A percentile compares a stretch with the other conserved stretches of the same genome.
Evolutionary conservation across 1,284 basidiomycete species (phyloP).

Genomic region (Meira miltonrushii): DNA sequence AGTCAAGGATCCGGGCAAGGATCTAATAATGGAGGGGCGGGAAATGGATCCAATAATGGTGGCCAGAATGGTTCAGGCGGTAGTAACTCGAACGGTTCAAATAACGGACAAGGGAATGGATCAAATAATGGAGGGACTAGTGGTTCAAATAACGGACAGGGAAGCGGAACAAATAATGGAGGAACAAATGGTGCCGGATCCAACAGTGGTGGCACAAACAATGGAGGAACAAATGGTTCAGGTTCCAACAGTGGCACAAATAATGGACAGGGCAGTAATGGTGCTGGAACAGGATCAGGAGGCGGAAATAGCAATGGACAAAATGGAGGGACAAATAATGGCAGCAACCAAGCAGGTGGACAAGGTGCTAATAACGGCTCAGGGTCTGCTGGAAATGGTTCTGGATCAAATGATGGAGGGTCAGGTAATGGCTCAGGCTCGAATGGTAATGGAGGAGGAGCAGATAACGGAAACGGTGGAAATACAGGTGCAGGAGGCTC

Average conservation of each 20-base stretch:
- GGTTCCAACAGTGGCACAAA: background rate
- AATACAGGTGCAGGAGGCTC: no score
- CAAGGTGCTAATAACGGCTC: background rate
- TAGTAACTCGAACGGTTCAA: no score
- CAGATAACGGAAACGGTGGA: background rate
- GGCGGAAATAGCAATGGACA: background rate
- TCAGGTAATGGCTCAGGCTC: background rate
- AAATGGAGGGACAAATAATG: background rate
- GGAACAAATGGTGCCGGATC: background rate
- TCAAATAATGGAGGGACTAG: no score
- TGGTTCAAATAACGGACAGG: no score
- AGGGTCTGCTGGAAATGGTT: background rate
- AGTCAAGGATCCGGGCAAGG: background rate
- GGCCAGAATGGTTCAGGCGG: no score
- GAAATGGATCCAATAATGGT: background rate
- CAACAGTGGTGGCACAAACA: no score
- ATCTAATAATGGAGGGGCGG: background rate
- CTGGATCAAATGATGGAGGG: background rate
- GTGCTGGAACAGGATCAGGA: conserved; percentile 1
- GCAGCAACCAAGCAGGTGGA: background rate
- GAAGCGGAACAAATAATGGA: no score
- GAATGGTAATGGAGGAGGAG: background rate
- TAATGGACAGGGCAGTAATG: background rate
- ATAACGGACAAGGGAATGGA: no score
- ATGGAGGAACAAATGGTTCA: background rate